A percentile compares a stretch with the other conserved stretches of the same genome.
Evolutionary conservation across 495 filamentous ascomycete species (phyloP).

Genomic region (Neurospora terricola): DNA sequence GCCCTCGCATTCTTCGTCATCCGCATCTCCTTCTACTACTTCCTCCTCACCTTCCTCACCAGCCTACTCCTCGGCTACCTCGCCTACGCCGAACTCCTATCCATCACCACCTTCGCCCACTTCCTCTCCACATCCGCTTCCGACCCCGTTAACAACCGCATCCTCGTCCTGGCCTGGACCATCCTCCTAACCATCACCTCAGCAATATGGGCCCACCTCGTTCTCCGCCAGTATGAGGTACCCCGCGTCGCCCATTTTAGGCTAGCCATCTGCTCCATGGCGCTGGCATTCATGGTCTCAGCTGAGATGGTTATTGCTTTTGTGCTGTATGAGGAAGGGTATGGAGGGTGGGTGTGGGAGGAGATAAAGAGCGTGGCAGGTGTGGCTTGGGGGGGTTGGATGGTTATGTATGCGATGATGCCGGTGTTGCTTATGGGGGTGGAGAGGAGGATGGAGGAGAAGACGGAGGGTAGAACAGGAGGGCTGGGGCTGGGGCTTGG

Average conservation of each 20-base stretch:
- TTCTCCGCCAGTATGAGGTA: slow-evolving; percentile 14
- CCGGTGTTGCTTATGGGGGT: slow-evolving; percentile 2
- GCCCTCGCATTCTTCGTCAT: slow-evolving; percentile 22
- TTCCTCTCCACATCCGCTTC: not conserved
- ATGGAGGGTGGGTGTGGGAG: not conserved
- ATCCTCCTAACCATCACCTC: slow-evolving; percentile 6
- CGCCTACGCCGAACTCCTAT: not conserved
- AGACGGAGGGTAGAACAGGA: not conserved
- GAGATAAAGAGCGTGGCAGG: not conserved
- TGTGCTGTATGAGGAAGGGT: slow-evolving; percentile 7
- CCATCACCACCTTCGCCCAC: not conserved
- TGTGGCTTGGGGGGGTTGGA: not conserved
- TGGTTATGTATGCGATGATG: slow-evolving; percentile 3
- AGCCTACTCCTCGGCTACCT: slow-evolving; percentile 1
- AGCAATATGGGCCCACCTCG: slow-evolving; percentile 5
- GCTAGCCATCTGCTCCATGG: slow-evolving; percentile 12
- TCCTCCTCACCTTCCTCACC: slow-evolving; percentile 8
- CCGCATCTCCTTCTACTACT: slow-evolving; percentile 18
- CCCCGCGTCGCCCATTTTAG: slow-evolving; percentile 14
- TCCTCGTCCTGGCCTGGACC: not conserved
- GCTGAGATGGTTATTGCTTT: slow-evolving; percentile 4
- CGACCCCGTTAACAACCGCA: not conserved
- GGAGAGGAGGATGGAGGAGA: slow-evolving; percentile 2
- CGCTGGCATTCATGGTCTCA: slow-evolving; percentile 2
- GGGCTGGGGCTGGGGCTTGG: not conserved